These are phyloP conservation scores for Erigeron philadelphicus DNA, from an alignment of 140 eudicot genomes.

Conservation along the genomic window DNA sequence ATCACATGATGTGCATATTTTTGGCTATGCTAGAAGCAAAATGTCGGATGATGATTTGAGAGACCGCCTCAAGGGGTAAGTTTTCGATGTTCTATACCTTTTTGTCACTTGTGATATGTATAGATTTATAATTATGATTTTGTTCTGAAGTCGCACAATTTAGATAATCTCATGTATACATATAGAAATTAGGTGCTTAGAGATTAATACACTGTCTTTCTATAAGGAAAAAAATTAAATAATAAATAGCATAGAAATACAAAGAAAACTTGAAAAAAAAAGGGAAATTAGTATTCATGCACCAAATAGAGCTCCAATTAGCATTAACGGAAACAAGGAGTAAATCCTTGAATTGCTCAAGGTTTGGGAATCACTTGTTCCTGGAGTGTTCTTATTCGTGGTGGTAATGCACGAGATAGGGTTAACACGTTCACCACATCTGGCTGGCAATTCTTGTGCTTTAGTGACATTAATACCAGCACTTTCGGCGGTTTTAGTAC, in stretches of 20 bases:
- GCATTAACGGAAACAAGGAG: conserved; percentile 7
- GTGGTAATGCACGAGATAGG: conserved; percentile 45
- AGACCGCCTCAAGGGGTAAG: conserved; percentile 17
- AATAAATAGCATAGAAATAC: conserved; percentile 3
- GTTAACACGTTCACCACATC: conserved; percentile 76
- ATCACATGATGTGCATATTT: conserved; percentile 72
- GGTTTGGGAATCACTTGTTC: conserved; percentile 25
- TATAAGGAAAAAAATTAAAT: background rate
- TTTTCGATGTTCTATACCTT: conserved; percentile 34
- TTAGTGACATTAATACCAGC: conserved; percentile 61
- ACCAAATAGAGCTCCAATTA: conserved; percentile 22
- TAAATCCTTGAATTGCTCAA: conserved; percentile 4
- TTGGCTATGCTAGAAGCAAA: conserved; percentile 91
- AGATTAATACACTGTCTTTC: background rate
- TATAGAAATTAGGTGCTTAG: background rate
- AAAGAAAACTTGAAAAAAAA: conserved; percentile 1
- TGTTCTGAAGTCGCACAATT: background rate
- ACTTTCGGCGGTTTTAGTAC: conserved; percentile 47
- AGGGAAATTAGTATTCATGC: conserved; percentile 4
- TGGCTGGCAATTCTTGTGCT: conserved; percentile 69
- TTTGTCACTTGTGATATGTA: background rate
- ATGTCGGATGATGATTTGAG: conserved; percentile 31
- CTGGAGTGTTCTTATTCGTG: conserved; percentile 28
- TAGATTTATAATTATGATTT: background rate
- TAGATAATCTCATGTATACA: background rate